These are phyloP conservation scores for Citrus cavaleriei DNA, from an alignment of 345 rosid genomes.

Conservation along the genomic window DNA sequence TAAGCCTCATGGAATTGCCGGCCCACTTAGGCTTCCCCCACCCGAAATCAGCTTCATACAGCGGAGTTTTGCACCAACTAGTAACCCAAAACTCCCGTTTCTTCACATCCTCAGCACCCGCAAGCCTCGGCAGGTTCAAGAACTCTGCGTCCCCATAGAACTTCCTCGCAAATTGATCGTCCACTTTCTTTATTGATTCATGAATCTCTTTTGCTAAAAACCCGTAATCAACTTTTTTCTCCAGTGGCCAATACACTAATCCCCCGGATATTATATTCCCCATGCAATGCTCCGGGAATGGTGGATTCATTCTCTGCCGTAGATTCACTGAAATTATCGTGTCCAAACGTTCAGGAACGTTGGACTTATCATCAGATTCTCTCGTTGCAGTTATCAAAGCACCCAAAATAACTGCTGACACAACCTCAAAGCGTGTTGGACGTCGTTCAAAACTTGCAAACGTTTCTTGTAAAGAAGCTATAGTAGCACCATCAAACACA, in stretches of 20 bases:
- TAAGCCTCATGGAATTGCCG: background rate
- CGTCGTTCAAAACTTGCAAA: background rate
- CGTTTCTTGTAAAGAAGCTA: constrained; percentile 2
- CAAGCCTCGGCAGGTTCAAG: background rate
- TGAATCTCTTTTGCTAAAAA: background rate
- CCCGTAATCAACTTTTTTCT: background rate
- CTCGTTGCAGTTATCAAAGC: background rate
- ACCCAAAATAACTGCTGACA: constrained; percentile 18
- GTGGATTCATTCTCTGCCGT: background rate
- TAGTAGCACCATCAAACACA: constrained; percentile 9
- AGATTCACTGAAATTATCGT: background rate
- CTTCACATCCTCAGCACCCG: background rate
- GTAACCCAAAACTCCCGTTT: background rate
- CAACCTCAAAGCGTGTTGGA: constrained; percentile 13
- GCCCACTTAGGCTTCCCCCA: background rate
- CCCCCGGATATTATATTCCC: too few species aligned
- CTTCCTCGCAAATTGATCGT: background rate
- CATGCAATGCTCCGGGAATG: background rate
- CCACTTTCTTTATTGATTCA: background rate
- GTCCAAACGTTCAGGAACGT: background rate
- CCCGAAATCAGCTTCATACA: background rate
- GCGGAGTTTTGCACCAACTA: background rate
- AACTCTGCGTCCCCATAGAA: background rate
- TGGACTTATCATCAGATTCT: background rate
- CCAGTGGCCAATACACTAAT: background rate